Conservation (phyloP, 2,329 filamentous ascomycete genomes). For the Monosporascus cannonballus region DNA sequence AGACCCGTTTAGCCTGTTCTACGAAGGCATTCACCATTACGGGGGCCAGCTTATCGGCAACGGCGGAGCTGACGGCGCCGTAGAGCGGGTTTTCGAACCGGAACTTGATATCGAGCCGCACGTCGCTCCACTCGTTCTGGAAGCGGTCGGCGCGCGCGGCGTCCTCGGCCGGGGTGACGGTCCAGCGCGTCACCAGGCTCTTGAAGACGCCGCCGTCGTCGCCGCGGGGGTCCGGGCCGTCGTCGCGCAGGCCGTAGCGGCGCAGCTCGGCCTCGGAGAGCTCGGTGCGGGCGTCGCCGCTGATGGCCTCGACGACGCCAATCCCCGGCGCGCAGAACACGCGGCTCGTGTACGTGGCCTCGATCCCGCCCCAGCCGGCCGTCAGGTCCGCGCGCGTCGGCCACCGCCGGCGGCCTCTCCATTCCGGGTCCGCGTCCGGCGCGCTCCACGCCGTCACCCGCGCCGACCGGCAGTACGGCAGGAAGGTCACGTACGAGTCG, state of each 20-base stretch:
- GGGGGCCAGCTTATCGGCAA: conserved; percentile 77
- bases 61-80: conserved; percentile 70
- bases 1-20: conserved; percentile 60
- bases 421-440: conserved; percentile 20
- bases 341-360: conserved; percentile 75
- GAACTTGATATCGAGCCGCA: conserved; percentile 72
- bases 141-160: conserved; percentile 23
- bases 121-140: conserved; percentile 54
- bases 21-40: conserved; percentile 95
- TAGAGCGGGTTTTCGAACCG: conserved; percentile 88
- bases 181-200: conserved; percentile 66
- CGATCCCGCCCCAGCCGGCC: conserved; percentile 78
- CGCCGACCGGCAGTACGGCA: conserved; percentile 83
- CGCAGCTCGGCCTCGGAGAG: conserved; percentile 29
- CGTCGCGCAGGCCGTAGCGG: conserved; percentile 17
- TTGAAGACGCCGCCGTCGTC: conserved; percentile 50
- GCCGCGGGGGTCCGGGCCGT: conserved; percentile 3
- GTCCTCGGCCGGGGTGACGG: conserved; percentile 43
- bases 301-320: conserved; percentile 69
- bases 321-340: conserved; percentile 68
- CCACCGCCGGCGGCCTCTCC: conserved; percentile 40
- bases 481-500: conserved; percentile 74
- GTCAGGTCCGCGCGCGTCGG: conserved; percentile 74
- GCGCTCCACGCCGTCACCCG: conserved; percentile 69
- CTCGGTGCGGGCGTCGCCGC: conserved; percentile 48